Evolutionary conservation across 805 yeast species (phyloP), one percentile per base, ranked within the genome.

Genomic region (Grigorovia humatica): DNA sequence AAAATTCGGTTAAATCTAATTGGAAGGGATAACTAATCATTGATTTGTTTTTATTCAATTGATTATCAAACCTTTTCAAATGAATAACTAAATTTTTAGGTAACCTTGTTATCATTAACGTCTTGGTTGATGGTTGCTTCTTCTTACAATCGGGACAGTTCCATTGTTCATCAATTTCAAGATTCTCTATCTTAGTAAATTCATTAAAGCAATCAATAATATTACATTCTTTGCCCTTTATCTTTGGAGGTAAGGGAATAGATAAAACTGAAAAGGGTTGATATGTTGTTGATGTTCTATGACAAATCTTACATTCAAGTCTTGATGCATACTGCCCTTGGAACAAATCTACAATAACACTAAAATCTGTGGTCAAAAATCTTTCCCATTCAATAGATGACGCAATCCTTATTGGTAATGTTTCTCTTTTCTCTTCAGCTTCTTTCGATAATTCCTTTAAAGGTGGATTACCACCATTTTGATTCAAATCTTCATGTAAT

Each of bases 331-430:
- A 86, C 67, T 90, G 97, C 0, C 98, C 98, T 64, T 88, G 95
- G 64, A 88, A 88, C 50, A 81, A 77, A 59, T 87, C 91, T 1
- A 87, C 95, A 27, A 90, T 77, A 1, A 83, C 76, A 46, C 96
- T 88, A 56, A 84, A 83, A 63, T 90, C 89, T 15, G 88, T 78
- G 53, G 83, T 83, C 49, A 88, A 70, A 63, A 88, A 89, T 52
- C 95, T 72, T 61, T 88, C 96, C 98, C 98, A 90, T 66, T 90
- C 97, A 49, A 89, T 81, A 0, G 95, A 80, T 0, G 96, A 83
- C 0, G 96, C 96, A 27, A 85, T 72, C 52, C 96, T 74, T 2
- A 88, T 74, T 0, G 95, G 85, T 60, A 88, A 67, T 29, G 68
- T 68, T 62, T 90, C 98, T 45, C 96, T 73, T 15, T 75, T 70